Percentiles rank a stretch among this genome's conserved stretches.
These are phyloP conservation scores for Schizosaccharomyces osmophilus DNA, from an alignment of 805 yeast species.

Conservation along the genomic window DNA sequence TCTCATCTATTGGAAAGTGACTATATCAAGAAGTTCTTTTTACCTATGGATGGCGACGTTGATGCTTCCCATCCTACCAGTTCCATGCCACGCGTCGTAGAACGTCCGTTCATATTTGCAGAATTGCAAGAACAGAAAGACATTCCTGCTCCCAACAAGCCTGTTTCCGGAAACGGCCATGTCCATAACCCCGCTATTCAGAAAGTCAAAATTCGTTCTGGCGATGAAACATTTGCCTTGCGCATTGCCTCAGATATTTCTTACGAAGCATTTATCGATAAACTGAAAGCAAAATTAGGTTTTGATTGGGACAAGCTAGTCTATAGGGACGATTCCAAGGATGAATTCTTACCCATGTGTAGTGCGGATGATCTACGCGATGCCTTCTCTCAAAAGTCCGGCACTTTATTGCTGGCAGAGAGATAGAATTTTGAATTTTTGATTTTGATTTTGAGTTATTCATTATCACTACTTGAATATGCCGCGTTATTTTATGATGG, in stretches of 20 bases:
- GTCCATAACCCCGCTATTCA: neutral
- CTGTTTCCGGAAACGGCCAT: no score
- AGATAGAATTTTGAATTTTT: neutral
- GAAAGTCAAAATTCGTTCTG: neutral
- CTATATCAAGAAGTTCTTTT: constrained; percentile 43
- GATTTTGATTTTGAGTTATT: neutral
- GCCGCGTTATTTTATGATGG: no score
- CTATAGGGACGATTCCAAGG: neutral
- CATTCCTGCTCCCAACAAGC: neutral
- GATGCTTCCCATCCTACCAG: constrained; percentile 15
- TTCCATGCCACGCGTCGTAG: neutral
- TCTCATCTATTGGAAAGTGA: constrained; percentile 24
- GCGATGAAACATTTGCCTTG: neutral
- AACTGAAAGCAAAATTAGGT: neutral
- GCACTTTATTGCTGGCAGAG: neutral
- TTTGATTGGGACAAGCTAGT: neutral
- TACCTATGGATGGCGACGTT: constrained; percentile 37
- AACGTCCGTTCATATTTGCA: neutral
- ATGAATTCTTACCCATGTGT: neutral
- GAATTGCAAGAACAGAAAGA: neutral
- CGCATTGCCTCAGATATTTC: neutral
- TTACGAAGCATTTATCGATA: neutral
- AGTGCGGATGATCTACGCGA: neutral
- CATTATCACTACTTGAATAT: no score
- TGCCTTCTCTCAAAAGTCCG: neutral